Percentiles rank a stretch among this genome's conserved stretches.
Evolutionary conservation across 2,329 filamentous ascomycete species (phyloP).

Genomic region (Colletotrichum musicola): DNA sequence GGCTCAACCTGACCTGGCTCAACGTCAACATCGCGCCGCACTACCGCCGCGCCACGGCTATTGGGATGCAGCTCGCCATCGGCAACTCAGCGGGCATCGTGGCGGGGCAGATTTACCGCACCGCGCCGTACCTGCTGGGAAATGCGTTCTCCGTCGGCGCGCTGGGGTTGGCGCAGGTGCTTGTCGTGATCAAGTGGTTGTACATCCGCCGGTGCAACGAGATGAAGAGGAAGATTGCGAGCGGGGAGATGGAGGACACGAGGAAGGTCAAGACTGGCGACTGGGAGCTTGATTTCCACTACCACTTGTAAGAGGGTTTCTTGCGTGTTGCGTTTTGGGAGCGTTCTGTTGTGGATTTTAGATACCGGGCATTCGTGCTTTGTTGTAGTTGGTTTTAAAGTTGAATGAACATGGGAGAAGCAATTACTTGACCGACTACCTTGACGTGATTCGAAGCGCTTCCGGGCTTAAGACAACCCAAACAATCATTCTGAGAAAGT

Average conservation of each 20-base stretch:
- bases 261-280: conserved; percentile 61
- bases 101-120: conserved; percentile 52
- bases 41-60: conserved; percentile 59
- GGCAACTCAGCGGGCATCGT: conserved; percentile 62
- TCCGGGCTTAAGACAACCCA: no score
- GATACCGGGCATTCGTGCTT: not conserved
- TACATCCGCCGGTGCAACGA: conserved; percentile 60
- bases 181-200: conserved; percentile 54
- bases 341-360: not conserved
- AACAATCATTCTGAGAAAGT: no score
- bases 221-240: conserved; percentile 49
- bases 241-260: conserved; percentile 57
- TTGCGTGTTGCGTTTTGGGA: not conserved
- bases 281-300: conserved; percentile 60
- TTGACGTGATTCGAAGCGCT: no score
- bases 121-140: conserved; percentile 49
- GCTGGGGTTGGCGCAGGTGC: conserved; percentile 47
- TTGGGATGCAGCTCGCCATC: conserved; percentile 50
- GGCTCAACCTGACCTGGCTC: conserved; percentile 61
- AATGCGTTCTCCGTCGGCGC: conserved; percentile 43
- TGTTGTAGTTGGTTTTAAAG: no score
- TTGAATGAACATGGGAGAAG: no score
- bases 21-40: conserved; percentile 60
- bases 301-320: conserved; percentile 49
- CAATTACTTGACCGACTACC: no score